Base-by-base conservation (phyloP, 805 yeast species). In the Candida incommunis region DNA sequence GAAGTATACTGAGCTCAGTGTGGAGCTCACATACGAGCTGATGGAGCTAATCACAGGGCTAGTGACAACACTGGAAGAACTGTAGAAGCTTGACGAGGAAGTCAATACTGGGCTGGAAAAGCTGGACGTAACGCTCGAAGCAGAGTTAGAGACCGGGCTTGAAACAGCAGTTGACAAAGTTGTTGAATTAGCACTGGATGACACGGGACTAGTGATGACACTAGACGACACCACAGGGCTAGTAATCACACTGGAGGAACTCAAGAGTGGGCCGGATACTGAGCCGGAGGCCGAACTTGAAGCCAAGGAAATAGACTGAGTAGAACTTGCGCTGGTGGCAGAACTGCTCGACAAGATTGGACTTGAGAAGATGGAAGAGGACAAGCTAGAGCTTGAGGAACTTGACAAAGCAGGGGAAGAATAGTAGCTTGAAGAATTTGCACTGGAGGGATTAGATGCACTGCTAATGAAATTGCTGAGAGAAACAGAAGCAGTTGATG, bases 171-270 rank as follows among this genome's bases (percentile, higher is more conserved):
- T 34, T 11, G 45, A 11, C 2, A 25, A 18, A 24, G 18, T 40
- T 3, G 46, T 18, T 15, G 43, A 40, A 21, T 41, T 13, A 22
- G 42, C 3, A 44, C 27, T 23, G 34, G 49, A 21, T 18, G 42
- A 43, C 23, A 46, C 23, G 11, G 41, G n/a, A 40, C 23, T 26
- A 21, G 44, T 20, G n/a, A 23, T 11, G 35, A 15, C 21, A 27
- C 23, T 26, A 16, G 44, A 42, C 22, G 43, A n/a, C n/a, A n/a
- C n/a, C n/a, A 22, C 22, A 22, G 27, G 23, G 27, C 23, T 23
- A 41, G 43, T 7, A 7, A 25, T 9, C 27, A 25, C 27, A 25
- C 27, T 25, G 27, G 27, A 25, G 13, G n/a, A n/a, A n/a, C n/a
- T n/a, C n/a, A n/a, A n/a, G n/a, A n/a, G n/a, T n/a, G n/a, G n/a